Base-by-base conservation (phyloP, 139 green algal genomes). In the Cymbomonas tetramitiformis region DNA sequence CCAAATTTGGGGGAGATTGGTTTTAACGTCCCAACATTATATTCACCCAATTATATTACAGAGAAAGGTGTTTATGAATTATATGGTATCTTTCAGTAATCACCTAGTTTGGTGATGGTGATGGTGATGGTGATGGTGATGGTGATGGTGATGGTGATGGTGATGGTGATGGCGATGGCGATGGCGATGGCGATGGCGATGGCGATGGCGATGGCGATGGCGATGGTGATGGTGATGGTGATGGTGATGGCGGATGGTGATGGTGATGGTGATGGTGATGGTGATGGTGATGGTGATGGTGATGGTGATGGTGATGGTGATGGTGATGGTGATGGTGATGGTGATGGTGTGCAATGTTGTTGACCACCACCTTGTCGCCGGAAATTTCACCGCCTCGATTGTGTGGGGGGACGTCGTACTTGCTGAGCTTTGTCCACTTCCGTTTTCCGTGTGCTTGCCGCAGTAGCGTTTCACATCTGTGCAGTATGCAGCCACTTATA, bases 251-350 rank as follows among this genome's bases (percentile, higher is more conserved):
- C 23, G 46, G 46, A 54, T 54, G 10, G 36, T 58, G 12, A 54
- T 63, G 41, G 46, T 63, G 18, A 64, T 63, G 18, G 44, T 63
- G 18, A 63, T 63, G 41, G 12, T 63, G 18, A 63, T 63, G 41
- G 44, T 63, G 4, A 62, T 63, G 7, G 44, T 57, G 29, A 63
- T 63, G 41, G 44, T 63, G 41, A 63, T 63, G 41, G 44, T 63
- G 7, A 64, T 63, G 41, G 44, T 63, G 18, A 63, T 63, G 41
- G 44, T 63, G 15, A 63, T 63, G 41, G 25, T 63, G 18, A 44
- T 44, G 18, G 36, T 44, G 18, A 44, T 44, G 18, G 36, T 44
- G 18, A 44, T 44, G 21, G 30, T 63, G 52, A 61, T 61, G 36
- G 25, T 61, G 38, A 59, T 60, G 36, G 49, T 52, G 18, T 44